Evolutionary conservation across 306 rosid genomes (phyloP), one percentile per base, ranked within the genome.

Genomic region (Neltuma alba): DNA sequence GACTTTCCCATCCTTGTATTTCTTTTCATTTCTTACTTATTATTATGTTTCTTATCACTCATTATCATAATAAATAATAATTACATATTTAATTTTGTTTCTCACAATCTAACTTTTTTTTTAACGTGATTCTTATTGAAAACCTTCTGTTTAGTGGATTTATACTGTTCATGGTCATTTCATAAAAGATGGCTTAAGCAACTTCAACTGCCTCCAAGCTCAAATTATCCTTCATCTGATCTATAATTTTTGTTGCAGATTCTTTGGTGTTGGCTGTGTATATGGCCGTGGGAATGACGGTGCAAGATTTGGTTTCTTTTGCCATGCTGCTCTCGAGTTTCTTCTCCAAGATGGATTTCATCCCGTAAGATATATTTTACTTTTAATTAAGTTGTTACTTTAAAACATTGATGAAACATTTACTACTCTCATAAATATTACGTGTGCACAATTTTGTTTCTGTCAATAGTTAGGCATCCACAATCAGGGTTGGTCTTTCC

Each of bases 301-400:
- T 23, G 91, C 89, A 85, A 90, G 98, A 85, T 96, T 96, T 89
- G 98, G 92, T 36, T 96, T 96, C 73, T 96, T 96, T 82, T 93
- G 99, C 83, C 96, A 91, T 57, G 92, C 98, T 1, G 94, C 99
- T 78, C 98, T 96, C 48, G 99, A 96, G 76, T 96, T 90, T 87
- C 91, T 96, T 55, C 94, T 70, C 79, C 97, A 91, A 81, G 78
- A 80, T 44, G 98, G 98, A 87, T 90, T 81, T 83, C 96, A 90
- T 88, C 99, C 97, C 33, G 99, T 96, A 88, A 91, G 99, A 78
- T 79, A 48, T 76, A 44, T 80, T 67, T 50, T 20, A 54, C 36
- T 30, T 65, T 67, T 54, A 14, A 61, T 65, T 80, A 16, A 80
- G 38, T 37, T 74, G 57, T 77, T 76, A 30, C 7, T 80, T 60